phyloP scores from a whole-genome alignment of 495 filamentous ascomycete genomes.

The Corynascus novoguineensis region DNA sequence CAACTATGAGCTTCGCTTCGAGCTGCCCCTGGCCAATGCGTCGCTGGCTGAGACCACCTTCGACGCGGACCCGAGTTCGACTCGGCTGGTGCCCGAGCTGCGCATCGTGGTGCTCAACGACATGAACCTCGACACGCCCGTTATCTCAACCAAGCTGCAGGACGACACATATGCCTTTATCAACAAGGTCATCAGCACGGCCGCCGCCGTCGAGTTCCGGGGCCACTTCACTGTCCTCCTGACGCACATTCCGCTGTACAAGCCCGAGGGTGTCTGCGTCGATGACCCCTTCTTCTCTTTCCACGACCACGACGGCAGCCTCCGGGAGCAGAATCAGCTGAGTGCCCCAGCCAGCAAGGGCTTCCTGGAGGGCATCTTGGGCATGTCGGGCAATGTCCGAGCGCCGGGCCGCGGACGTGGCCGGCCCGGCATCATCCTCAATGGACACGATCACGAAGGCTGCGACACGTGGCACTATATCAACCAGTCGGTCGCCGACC shows the following conservation, averaged over 20 bases:
- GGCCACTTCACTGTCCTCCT: slow-evolving; percentile 73
- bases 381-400: slow-evolving; percentile 56
- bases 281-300: slow-evolving; percentile 78
- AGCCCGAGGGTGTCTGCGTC: slow-evolving; percentile 72
- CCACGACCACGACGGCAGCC: slow-evolving; percentile 59
- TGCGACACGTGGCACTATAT: slow-evolving; percentile 84
- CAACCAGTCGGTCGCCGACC: slow-evolving; percentile 39
- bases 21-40: slow-evolving; percentile 41
- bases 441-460: slow-evolving; percentile 90
- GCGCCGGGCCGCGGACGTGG: slow-evolving; percentile 54
- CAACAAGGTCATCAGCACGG: slow-evolving; percentile 62
- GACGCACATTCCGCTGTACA: slow-evolving; percentile 89
- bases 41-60: slow-evolving; percentile 31
- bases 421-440: slow-evolving; percentile 64
- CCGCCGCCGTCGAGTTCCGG: slow-evolving; percentile 58
- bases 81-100: slow-evolving; percentile 54
- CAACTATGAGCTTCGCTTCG: slow-evolving; percentile 82
- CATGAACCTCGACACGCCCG: slow-evolving; percentile 85
- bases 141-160: slow-evolving; percentile 57
- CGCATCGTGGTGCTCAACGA: slow-evolving; percentile 83
- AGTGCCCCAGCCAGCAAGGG: slow-evolving; percentile 57
- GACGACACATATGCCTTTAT: slow-evolving; percentile 69
- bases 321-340: slow-evolving; percentile 91
- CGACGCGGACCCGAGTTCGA: slow-evolving; percentile 27
- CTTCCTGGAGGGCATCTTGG: slow-evolving; percentile 74